These are phyloP conservation scores for Tylopilus vinaceipallidus DNA, from an alignment of 768 basidiomycete genomes.

Conservation along the genomic window DNA sequence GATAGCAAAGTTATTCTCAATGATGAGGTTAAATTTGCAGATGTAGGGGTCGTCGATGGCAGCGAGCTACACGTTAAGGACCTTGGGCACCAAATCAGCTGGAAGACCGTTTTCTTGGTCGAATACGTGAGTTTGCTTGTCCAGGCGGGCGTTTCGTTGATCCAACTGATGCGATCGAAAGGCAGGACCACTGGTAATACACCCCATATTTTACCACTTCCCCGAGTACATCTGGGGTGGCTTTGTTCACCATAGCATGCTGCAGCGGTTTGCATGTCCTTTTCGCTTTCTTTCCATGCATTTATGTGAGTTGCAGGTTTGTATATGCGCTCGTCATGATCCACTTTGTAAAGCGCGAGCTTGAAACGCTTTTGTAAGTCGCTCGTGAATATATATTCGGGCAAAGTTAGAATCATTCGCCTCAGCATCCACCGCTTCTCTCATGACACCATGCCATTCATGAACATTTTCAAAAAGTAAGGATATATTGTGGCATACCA, in stretches of 20 bases:
- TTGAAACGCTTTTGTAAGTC: constrained; percentile 88
- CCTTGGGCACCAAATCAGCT: constrained; percentile 85
- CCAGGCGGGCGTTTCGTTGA: background rate
- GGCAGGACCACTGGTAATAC: constrained; percentile 86
- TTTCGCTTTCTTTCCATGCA: background rate
- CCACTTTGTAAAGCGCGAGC: constrained; percentile 90
- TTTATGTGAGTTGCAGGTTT: constrained; percentile 41
- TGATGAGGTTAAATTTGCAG: constrained; percentile 59
- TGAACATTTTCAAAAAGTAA: constrained; percentile 89
- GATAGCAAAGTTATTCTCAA: constrained; percentile 59
- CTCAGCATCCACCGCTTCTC: constrained; percentile 91
- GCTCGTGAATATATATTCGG: background rate
- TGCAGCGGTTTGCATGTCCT: constrained; percentile 61
- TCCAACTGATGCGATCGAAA: constrained; percentile 30
- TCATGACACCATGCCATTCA: constrained; percentile 87
- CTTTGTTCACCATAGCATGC: constrained; percentile 65
- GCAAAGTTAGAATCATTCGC: background rate
- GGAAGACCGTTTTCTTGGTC: constrained; percentile 84
- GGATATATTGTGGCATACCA: constrained; percentile 13
- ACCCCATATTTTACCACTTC: constrained; percentile 79
- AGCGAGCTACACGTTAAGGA: constrained; percentile 82
- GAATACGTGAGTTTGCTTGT: constrained; percentile 78
- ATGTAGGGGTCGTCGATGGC: constrained; percentile 56
- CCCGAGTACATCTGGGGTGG: constrained; percentile 68
- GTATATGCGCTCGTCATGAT: constrained; percentile 73